Evolutionary conservation across 2,329 filamentous ascomycete genomes (phyloP), one percentile per base, ranked within the genome.

Genomic region (Metarhizium guizhouense): DNA sequence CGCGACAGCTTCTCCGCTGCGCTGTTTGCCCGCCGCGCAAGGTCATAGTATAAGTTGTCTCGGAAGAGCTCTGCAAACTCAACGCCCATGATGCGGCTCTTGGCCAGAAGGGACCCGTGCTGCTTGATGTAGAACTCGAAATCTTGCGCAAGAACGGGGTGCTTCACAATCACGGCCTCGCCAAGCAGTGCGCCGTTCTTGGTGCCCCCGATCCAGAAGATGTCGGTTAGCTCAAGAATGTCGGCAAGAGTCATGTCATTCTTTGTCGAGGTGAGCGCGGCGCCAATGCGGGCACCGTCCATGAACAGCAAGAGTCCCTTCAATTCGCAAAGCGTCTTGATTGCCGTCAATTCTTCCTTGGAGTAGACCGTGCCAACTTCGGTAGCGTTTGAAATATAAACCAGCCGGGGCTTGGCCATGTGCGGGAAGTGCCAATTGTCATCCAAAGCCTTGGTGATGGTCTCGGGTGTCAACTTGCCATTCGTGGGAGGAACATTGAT

Each of bases 161-260:
- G 67, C 52, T 76, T 76, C 30, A 79, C 73, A 0, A 80, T 70
- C 6, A 80, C 73, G 2, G 76, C 77, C 57, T 80, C 77, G 1
- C 77, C 77, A 3, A 80, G 67, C 3, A 80, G 60, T 0, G 76
- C 76, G 1, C 77, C 77, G 58, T 76, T 76, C 59, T 80, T 80
- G 4, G 77, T 80, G 0, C 77, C 77, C 3, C 77, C 77, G 42
- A 80, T 78, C 77, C 77, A 80, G 65, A 80, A 80, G 20, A 80
- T 76, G 54, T 80, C 77, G 0, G 74, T 76, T 45, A 77, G 60
- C 4, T 76, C 71, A 2, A 77, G 62, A 6, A 80, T 64, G 54
- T 80, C 77, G 0, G 60, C 59, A 5, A 77, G 65, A 0, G 69
- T 72, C 64, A 79, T 62, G 55, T 78, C 74, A 43, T 74, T 77